phyloP scores from a whole-genome alignment of 495 filamentous ascomycete species.

The Margaritispora aquatica region DNA sequence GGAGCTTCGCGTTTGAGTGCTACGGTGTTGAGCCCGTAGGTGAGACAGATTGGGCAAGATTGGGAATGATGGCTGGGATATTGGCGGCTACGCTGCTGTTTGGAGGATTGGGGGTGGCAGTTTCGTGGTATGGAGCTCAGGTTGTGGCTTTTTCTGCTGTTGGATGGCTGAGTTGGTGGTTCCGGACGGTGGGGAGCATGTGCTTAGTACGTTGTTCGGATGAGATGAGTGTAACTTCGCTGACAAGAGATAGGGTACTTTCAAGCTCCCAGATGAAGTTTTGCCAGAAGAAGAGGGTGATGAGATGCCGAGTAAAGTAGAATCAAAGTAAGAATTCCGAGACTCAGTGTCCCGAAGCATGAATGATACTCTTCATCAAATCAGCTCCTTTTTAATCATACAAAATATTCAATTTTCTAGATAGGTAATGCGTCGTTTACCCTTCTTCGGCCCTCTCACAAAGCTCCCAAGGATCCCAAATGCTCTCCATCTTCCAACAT shows the following conservation, averaged over 20 bases:
- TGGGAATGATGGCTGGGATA: background rate
- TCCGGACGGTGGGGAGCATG: background rate
- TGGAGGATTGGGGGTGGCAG: background rate
- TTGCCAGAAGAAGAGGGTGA: background rate
- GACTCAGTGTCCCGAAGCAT: background rate
- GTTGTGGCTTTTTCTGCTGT: background rate
- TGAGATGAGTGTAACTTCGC: background rate
- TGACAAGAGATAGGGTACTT: background rate
- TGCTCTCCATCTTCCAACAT: no score
- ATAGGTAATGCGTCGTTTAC: no score
- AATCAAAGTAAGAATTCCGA: background rate
- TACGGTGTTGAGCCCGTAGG: background rate
- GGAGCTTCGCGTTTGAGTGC: background rate
- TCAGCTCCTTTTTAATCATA: no score
- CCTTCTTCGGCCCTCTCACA: no score
- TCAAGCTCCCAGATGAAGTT: background rate
- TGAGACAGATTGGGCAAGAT: background rate
- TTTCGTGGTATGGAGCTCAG: background rate
- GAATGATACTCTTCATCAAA: background rate
- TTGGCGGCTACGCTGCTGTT: background rate
- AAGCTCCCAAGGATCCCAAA: no score
- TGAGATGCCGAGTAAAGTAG: background rate
- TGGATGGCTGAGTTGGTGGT: background rate
- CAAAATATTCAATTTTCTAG: no score
- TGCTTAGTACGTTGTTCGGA: background rate